These are phyloP conservation scores for Phytophthora hibernalis DNA, from an alignment of 352 stramenopile species.

Conservation along the genomic window DNA sequence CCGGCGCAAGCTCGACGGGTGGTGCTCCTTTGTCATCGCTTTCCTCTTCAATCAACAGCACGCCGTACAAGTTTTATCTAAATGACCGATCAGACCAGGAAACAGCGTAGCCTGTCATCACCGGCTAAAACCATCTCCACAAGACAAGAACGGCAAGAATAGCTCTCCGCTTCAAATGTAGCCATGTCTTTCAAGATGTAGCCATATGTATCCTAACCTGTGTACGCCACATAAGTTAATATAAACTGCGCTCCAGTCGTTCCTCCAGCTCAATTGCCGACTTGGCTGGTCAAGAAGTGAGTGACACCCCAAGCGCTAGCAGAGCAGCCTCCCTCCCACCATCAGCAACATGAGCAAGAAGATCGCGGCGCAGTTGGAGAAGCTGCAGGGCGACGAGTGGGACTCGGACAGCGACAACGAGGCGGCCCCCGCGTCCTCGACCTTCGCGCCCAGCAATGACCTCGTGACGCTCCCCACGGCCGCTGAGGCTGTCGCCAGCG, in stretches of 20 bases:
- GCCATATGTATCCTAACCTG: not conserved
- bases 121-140: conserved; percentile 14
- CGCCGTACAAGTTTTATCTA: not conserved
- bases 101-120: not conserved
- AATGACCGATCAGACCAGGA: not conserved
- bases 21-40: conserved; percentile 37
- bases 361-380: conserved; percentile 78
- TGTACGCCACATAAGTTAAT: not conserved
- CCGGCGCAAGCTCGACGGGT: conserved; percentile 60
- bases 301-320: too few relatives aligned
- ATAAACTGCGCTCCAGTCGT: conserved; percentile 18
- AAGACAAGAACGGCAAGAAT: conserved; percentile 9
- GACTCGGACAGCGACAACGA: conserved; percentile 85
- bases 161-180: conserved; percentile 12
- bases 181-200: conserved; percentile 10
- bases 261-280: conserved; percentile 24
- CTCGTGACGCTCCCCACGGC: conserved; percentile 57
- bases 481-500: conserved; percentile 17
- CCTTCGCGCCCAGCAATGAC: conserved; percentile 59
- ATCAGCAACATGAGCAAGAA: conserved; percentile 69
- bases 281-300: conserved; percentile 16
- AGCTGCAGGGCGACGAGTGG: conserved; percentile 85
- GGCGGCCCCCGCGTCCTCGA: conserved; percentile 27
- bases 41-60: not conserved
- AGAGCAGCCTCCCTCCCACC: not conserved